These are phyloP conservation scores for Eutrema yunnanense DNA, from an alignment of 345 rosid genomes.

Conservation along the genomic window DNA sequence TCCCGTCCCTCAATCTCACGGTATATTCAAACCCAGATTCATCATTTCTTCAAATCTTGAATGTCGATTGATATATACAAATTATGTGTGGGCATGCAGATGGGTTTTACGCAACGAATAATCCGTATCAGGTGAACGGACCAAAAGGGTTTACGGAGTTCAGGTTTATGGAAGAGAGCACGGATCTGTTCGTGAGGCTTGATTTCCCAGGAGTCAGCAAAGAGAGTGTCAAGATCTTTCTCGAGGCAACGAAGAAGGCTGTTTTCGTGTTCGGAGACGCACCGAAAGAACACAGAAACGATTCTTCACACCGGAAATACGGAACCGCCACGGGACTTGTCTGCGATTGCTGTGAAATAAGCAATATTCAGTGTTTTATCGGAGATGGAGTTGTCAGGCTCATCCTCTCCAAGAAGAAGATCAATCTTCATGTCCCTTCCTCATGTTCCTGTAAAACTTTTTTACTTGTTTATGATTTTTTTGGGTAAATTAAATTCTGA, in stretches of 20 bases:
- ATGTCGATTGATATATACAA: not conserved
- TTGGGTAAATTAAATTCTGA: not conserved
- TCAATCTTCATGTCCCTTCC: not conserved
- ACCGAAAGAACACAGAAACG: conserved; percentile 14
- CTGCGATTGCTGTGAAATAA: conserved; percentile 13
- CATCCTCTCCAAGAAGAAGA: not conserved
- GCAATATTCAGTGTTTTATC: not conserved
- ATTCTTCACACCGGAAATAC: conserved; percentile 7
- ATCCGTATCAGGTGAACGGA: conserved; percentile 15
- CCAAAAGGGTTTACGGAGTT: conserved; percentile 23
- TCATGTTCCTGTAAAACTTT: not conserved
- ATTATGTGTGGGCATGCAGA: not conserved
- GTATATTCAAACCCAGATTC: not conserved
- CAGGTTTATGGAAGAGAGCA: not conserved
- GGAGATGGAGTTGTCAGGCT: conserved; percentile 22
- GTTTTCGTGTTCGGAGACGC: not conserved
- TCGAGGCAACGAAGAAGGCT: not conserved
- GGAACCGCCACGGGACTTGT: not conserved
- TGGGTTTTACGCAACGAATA: conserved; percentile 18
- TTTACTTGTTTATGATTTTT: not conserved
- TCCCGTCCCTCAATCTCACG: not conserved
- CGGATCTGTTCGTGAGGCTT: conserved; percentile 1
- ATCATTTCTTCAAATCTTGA: not conserved
- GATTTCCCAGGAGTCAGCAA: conserved; percentile 14
- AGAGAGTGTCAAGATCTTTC: not conserved